These are phyloP conservation scores for Fusarium denticulatum DNA, from an alignment of 2,329 filamentous ascomycete species.

Conservation along the genomic window DNA sequence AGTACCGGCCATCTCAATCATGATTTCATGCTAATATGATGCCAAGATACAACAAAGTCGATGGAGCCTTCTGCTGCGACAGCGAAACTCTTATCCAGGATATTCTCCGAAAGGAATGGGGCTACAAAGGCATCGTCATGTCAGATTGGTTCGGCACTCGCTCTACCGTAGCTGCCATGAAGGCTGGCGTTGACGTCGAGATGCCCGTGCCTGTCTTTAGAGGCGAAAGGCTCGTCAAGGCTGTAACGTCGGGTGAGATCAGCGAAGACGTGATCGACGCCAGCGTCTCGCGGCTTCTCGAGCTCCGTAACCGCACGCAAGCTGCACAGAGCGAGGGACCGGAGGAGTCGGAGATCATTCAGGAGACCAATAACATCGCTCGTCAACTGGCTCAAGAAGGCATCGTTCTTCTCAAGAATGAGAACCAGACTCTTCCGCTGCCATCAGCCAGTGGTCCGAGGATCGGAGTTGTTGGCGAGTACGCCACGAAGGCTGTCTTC, in stretches of 20 bases:
- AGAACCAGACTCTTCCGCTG: not conserved
- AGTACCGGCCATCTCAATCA: not conserved
- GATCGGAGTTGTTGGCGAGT: not conserved
- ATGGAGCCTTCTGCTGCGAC: slow-evolving; percentile 18
- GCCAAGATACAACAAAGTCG: slow-evolving; percentile 31
- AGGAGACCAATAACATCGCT: slow-evolving; percentile 22
- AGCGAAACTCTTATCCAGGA: not conserved
- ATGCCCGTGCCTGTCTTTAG: slow-evolving; percentile 30
- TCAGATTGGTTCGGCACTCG: slow-evolving; percentile 37
- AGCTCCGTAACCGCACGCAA: slow-evolving; percentile 14
- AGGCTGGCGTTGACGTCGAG: slow-evolving; percentile 26
- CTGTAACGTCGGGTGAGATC: not conserved
- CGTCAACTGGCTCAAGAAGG: slow-evolving; percentile 7
- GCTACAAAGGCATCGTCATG: slow-evolving; percentile 21
- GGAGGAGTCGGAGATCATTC: slow-evolving; percentile 15
- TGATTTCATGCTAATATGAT: not conserved
- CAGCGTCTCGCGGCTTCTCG: not conserved
- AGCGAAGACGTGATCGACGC: slow-evolving; percentile 6
- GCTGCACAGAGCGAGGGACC: not conserved
- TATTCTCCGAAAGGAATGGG: slow-evolving; percentile 23
- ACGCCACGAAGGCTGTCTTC: not conserved
- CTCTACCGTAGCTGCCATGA: not conserved
- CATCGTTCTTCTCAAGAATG: slow-evolving; percentile 30
- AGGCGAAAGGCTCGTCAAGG: slow-evolving; percentile 8
- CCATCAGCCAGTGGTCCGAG: fast-evolving